These are phyloP conservation scores for Ambrosia hybrid DNA, from an alignment of 140 eudicot genomes.

Conservation along the genomic window DNA sequence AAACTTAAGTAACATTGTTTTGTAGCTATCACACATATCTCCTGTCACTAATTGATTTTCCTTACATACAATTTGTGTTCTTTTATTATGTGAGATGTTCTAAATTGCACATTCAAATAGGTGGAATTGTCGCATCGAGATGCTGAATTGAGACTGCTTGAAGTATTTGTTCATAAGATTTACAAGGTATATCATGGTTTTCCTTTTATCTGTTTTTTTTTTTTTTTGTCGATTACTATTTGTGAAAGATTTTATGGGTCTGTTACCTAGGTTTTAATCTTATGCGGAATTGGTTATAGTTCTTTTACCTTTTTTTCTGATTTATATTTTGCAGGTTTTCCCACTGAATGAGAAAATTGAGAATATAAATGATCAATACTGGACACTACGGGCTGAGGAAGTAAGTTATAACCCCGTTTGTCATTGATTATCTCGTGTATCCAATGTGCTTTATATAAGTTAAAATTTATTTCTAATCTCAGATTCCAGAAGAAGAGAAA, in stretches of 20 bases:
- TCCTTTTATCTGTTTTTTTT: neutral
- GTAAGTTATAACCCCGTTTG: constrained; percentile 26
- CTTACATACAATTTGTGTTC: neutral
- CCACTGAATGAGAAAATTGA: constrained; percentile 71
- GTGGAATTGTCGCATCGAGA: constrained; percentile 78
- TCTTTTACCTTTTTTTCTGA: too few species aligned
- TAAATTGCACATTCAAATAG: constrained; percentile 32
- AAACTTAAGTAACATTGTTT: neutral
- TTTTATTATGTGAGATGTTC: neutral
- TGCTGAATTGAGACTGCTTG: constrained; percentile 81
- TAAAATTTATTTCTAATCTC: neutral
- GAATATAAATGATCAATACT: constrained; percentile 84
- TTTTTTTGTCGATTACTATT: neutral
- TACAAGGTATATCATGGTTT: constrained; percentile 53
- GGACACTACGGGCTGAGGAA: constrained; percentile 93
- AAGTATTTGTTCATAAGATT: constrained; percentile 87
- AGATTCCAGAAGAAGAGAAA: constrained; percentile 92
- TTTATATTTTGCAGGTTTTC: constrained; percentile 52
- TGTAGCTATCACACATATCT: neutral
- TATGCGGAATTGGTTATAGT: too few species aligned
- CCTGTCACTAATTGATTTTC: neutral
- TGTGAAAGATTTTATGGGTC: too few species aligned
- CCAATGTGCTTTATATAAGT: neutral
- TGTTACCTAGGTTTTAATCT: too few species aligned
- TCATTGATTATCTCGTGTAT: neutral